Base-by-base conservation (phyloP, 2,329 filamentous ascomycete genomes). In the Corniculantispora saksenae region DNA sequence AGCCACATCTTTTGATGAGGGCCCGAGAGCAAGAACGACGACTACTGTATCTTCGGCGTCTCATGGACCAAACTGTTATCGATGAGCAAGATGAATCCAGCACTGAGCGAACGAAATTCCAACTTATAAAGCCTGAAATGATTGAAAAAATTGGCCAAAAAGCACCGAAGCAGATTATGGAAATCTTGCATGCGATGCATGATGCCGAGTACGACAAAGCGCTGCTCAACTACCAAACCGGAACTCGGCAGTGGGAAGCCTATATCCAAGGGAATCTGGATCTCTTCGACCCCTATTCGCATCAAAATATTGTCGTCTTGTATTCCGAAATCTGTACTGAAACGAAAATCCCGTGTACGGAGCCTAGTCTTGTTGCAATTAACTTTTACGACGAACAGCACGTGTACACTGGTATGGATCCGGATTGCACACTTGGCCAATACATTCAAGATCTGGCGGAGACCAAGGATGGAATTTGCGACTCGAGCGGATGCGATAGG, bases 191-290 rank as follows among this genome's bases (percentile, higher is more conserved):
- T 74, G 95, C 95, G 25, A 94, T 97, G 15, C 94, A 98, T 76
- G 93, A 97, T 74, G 94, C 94, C 2, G 95, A 99, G 76, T 97
- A 98, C 71, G 94, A 99, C 75, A 97, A 95, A 77, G 94, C 94
- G 1, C 80, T 96, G 40, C 92, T 97, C 77, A 93, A 94, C 71
- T 99, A 98, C 74, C 88, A 93, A 75, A 97, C 93, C 0, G 94
- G 98, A 74, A 97, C 93, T 64, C 88, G 92, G 35, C 94, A 97
- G 70, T 99, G 95, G 95, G 95, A 99, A 74, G 92, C 92, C 32
- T 97, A 97, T 72, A 90, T 97, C 25, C 89, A 94, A 59, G 93
- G 92, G 17, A 96, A 95, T 70, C 82, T 91, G 38, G 91, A 96
- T 72, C 84, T 98, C 1, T 99, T 97, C 71, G 93, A 99, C 73